Evolutionary conservation across 1,284 basidiomycete species (phyloP).

Genomic region (Rhodotorula sp.): DNA sequence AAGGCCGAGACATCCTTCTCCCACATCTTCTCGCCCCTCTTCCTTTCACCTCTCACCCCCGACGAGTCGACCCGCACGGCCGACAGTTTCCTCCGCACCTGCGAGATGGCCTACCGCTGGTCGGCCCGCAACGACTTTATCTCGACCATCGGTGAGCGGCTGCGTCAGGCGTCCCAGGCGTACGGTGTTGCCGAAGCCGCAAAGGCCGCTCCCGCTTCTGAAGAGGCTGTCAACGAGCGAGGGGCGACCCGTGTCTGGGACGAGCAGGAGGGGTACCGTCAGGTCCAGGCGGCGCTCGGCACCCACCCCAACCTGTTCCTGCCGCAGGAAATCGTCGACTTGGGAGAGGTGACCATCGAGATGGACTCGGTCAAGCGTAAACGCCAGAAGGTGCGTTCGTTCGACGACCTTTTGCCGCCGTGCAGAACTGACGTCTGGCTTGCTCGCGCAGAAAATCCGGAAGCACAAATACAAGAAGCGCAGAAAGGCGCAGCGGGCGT

Average conservation of each 20-base stretch:
- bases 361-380: constrained; percentile 78
- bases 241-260: constrained; percentile 34
- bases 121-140: constrained; percentile 24
- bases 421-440: no score
- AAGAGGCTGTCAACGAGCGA: neutral
- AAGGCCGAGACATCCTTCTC: constrained; percentile 10
- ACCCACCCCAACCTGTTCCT: neutral
- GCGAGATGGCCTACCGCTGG: constrained; percentile 26
- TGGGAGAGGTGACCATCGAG: constrained; percentile 48
- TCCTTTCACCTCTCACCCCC: constrained; percentile 36
- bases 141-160: constrained; percentile 12
- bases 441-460: no score
- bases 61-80: constrained; percentile 20
- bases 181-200: constrained; percentile 5
- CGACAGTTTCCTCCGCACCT: constrained; percentile 36
- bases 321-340: constrained; percentile 52
- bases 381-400: constrained; percentile 58
- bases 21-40: constrained; percentile 27
- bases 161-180: constrained; percentile 18
- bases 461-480: constrained; percentile 68
- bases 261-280: constrained; percentile 29
- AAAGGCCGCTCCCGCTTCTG: neutral
- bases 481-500: constrained; percentile 43
- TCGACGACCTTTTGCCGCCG: no score
- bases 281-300: constrained; percentile 5